These are phyloP conservation scores for Penicillium sp. DNA, from an alignment of 2,329 filamentous ascomycete genomes.

Conservation along the genomic window DNA sequence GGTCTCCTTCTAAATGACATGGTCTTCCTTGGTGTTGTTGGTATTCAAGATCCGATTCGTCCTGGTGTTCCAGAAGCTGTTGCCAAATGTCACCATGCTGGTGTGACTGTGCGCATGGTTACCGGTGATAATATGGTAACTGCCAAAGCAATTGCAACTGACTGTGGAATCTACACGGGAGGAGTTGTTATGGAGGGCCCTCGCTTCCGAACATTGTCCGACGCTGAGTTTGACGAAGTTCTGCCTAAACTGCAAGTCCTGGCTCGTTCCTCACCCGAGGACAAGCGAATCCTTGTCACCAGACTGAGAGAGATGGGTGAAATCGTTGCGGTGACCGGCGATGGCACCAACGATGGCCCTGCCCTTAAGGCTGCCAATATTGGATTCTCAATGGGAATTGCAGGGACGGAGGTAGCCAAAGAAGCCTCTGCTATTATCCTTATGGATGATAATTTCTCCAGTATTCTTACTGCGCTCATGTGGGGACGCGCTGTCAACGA, in stretches of 20 bases:
- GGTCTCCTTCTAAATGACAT: slow-evolving; percentile 71
- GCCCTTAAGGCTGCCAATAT: slow-evolving; percentile 67
- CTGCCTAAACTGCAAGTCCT: slow-evolving; percentile 65
- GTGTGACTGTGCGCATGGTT: slow-evolving; percentile 70
- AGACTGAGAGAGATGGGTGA: slow-evolving; percentile 63
- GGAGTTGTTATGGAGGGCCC: slow-evolving; percentile 70
- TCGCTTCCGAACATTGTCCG: slow-evolving; percentile 63
- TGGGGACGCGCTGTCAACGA: slow-evolving; percentile 71
- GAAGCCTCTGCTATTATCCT: slow-evolving; percentile 68
- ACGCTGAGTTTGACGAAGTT: slow-evolving; percentile 59
- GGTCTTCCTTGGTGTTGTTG: slow-evolving; percentile 70
- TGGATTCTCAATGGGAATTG: slow-evolving; percentile 68
- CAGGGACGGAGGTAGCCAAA: slow-evolving; percentile 67
- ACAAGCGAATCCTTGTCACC: slow-evolving; percentile 65
- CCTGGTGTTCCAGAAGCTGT: slow-evolving; percentile 56
- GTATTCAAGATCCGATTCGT: slow-evolving; percentile 73
- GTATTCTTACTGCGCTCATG: slow-evolving; percentile 66
- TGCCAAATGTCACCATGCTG: slow-evolving; percentile 56
- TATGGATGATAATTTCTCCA: slow-evolving; percentile 67
- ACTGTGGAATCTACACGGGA: slow-evolving; percentile 69
- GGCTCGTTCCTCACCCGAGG: slow-evolving; percentile 66
- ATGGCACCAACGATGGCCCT: slow-evolving; percentile 68
- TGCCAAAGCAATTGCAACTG: slow-evolving; percentile 71
- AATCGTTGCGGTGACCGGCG: slow-evolving; percentile 64
- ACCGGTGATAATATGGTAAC: slow-evolving; percentile 71